Base-by-base conservation (phyloP, 495 filamentous ascomycete genomes). In the Gamarada debralockiae region DNA sequence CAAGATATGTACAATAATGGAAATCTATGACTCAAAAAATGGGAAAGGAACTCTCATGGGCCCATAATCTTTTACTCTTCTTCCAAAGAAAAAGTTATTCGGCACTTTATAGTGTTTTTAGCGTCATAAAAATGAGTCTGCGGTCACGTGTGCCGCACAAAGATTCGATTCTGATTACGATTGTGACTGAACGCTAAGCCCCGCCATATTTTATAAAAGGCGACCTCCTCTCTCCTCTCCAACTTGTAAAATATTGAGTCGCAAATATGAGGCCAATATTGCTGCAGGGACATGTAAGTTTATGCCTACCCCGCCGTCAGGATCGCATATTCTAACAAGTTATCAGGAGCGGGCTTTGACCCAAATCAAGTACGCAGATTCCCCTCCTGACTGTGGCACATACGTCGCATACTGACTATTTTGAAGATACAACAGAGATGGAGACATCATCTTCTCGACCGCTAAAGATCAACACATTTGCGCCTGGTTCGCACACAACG, bases 391-490 rank as follows among this genome's bases (percentile, higher is more conserved):
- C 24, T 31, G 4, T 14, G 22, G 33, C 23, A 43, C 34, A n/a
- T 29, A 48, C 2, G 15, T 13, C 57, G 47, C 17, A 50, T 50
- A 49, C 47, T 58, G 20, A 58, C 54, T 42, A 52, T 36, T 46
- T 37, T 39, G 15, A 42, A 88, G 86, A 71, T 96, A 90, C 79
- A 95, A 92, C 75, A 81, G 81, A 73, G 93, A 98, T 72, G 93
- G 93, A 73, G 93, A 99, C 70, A 82, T 99, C 51, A 80, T 99
- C 60, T 97, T 99, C 76, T 97, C 93, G 46, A 89, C 90, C 42
- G 83, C 93, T 51, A 99, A 99, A 74, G 93, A 99, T 75, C 93
- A 97, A 69, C 80, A 92, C 57, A 88, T 96, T 61, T 95, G 92
- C 76, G 90, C 81, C 56, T 97, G 92, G 91, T 96, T 82, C 74